Evolutionary conservation across 805 yeast species (phyloP).

Genomic region (Spathaspora hagerdaliae): DNA sequence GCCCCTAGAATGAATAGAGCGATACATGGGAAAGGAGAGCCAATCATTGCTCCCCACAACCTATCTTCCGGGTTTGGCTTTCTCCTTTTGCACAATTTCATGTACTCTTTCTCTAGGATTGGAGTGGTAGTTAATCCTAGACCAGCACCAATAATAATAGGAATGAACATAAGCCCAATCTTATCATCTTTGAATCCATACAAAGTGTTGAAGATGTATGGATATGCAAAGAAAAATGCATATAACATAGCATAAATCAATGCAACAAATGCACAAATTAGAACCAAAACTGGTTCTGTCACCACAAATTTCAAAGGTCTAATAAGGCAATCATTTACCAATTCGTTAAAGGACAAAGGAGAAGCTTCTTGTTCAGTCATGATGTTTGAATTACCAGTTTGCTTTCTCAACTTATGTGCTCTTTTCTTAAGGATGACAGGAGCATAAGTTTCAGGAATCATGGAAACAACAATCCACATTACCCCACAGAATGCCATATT

Average conservation of each 20-base stretch:
- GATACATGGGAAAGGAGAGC: slow-evolving; percentile 78
- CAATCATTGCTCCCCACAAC: slow-evolving; percentile 75
- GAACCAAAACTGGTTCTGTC: slow-evolving; percentile 81
- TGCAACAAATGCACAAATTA: slow-evolving; percentile 83
- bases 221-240: slow-evolving; percentile 94
- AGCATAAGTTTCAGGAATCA: slow-evolving; percentile 88
- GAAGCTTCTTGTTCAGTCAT: slow-evolving; percentile 93
- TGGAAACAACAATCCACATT: slow-evolving; percentile 62
- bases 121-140: slow-evolving; percentile 76
- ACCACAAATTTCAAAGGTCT: slow-evolving; percentile 76
- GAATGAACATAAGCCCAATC: slow-evolving; percentile 85
- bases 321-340: slow-evolving; percentile 65
- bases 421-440: slow-evolving; percentile 70
- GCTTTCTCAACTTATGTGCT: slow-evolving; percentile 65
- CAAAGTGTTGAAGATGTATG: slow-evolving; percentile 76
- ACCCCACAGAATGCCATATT: slow-evolving; percentile 89
- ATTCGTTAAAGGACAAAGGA: slow-evolving; percentile 64
- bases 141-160: slow-evolving; percentile 82
- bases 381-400: slow-evolving; percentile 77
- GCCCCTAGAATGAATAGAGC: slow-evolving; percentile 80
- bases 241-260: slow-evolving; percentile 85
- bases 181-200: slow-evolving; percentile 75
- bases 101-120: slow-evolving; percentile 60
- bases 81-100: slow-evolving; percentile 47
- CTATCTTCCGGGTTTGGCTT: slow-evolving; percentile 77